Base-by-base conservation (phyloP, 108 stramenopile species). In the Fragilaria radians region DNA sequence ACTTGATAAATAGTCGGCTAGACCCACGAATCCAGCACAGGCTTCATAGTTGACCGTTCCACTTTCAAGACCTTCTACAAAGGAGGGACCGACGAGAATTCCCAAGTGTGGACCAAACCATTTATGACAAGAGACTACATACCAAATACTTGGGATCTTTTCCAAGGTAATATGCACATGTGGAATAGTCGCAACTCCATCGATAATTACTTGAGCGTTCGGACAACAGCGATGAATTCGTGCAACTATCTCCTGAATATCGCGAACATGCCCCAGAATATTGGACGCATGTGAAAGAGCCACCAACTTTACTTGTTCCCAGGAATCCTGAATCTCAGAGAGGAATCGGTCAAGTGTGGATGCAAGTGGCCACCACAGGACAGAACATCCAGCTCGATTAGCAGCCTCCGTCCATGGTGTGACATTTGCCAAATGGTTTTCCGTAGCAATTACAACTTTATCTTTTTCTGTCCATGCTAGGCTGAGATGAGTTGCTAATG, bases 41-140 rank as follows among this genome's bases (percentile, higher is more conserved):
- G 76, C 82, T 72, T 93, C 92, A 52, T 84, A 89, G 48, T 86
- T 90, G 48, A 74, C 45, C 0, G 92, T 93, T 7, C 92, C 92
- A 23, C 46, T 9, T 67, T 88, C 87, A 48, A 80, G 59, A 18
- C 47, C 48, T 34, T 65, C 61, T 23, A 46, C 67, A 24, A 74
- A 51, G 28, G 19, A 34, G 33, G 48, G 7, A 57, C 26, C 23
- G 26, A 22, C 5, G 17, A 5, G 21, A 19, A 46, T 3, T 34
- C 24, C 28, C 30, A 48, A 17, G 33, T 7, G n/a, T 22, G 24
- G 34, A 46, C 54, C 24, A 5, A 33, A 42, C 9, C 42, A 14
- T 4, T 31, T 3, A 63, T 93, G 92, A 1, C 88, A 88, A 1
- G 85, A 88, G 73, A 89, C 89, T 26, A 89, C 18, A 63, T 93